Evolutionary conservation across 768 basidiomycete species (phyloP).

Genomic region (Boletus pseudo-olivaceus): DNA sequence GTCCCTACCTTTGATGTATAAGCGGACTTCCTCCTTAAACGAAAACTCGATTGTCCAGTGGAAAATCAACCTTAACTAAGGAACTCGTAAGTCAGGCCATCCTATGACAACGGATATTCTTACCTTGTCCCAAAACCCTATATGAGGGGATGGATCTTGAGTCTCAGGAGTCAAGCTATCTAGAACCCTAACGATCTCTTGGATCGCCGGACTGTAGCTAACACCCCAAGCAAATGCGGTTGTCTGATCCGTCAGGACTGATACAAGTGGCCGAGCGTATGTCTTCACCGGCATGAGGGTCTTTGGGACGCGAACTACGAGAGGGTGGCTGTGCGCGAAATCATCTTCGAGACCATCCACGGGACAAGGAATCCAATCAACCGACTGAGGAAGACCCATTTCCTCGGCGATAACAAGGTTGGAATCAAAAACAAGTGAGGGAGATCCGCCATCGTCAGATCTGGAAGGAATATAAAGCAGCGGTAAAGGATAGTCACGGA

Average conservation of each 20-base stretch:
- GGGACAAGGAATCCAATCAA: slow-evolving; percentile 68
- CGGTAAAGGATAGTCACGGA: slow-evolving; percentile 89
- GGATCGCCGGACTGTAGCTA: slow-evolving; percentile 80
- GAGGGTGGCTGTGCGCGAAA: slow-evolving; percentile 45
- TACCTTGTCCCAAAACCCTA: slow-evolving; percentile 97
- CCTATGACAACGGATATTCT: slow-evolving; percentile 12
- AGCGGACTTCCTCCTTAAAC: slow-evolving; percentile 68
- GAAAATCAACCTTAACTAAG: slow-evolving; percentile 68
- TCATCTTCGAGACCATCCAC: slow-evolving; percentile 59
- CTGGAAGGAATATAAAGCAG: slow-evolving; percentile 67
- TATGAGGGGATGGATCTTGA: slow-evolving; percentile 72
- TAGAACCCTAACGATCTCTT: slow-evolving; percentile 80
- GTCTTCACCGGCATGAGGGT: slow-evolving; percentile 96
- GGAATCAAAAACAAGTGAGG: slow-evolving; percentile 63
- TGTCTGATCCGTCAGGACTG: slow-evolving; percentile 57
- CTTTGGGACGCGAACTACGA: slow-evolving; percentile 72
- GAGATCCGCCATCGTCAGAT: slow-evolving; percentile 28
- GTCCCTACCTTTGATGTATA: slow-evolving; percentile 79
- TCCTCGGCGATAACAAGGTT: slow-evolving; percentile 88
- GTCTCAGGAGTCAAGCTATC: slow-evolving; percentile 78
- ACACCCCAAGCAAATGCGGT: slow-evolving; percentile 87
- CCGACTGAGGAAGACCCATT: slow-evolving; percentile 62
- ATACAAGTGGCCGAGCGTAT: slow-evolving; percentile 73
- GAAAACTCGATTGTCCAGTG: slow-evolving; percentile 75
- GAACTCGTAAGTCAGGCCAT: slow-evolving; percentile 3